phyloP scores from a whole-genome alignment of 257 asterid species.

The Solanum sitiens region DNA sequence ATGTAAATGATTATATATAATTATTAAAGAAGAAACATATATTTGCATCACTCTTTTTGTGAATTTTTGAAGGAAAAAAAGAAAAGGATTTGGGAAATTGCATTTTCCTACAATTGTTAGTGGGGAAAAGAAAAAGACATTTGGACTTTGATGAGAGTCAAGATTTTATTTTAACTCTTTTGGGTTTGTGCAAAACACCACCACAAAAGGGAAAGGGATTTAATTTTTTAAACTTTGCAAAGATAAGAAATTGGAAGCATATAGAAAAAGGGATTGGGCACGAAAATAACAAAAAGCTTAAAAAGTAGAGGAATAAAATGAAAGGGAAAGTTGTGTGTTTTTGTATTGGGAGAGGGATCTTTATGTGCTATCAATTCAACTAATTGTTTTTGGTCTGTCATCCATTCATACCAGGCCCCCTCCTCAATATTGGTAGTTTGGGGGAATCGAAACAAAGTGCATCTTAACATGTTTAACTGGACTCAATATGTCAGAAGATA shows the following conservation, averaged over 20 bases:
- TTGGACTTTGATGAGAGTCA: conserved; percentile 47
- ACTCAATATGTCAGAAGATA: neutral
- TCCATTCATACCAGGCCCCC: conserved; percentile 27
- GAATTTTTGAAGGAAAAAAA: neutral
- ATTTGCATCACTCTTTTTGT: neutral
- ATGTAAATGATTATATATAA: neutral
- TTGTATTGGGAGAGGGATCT: conserved; percentile 23
- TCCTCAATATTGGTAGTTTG: neutral
- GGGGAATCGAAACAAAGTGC: neutral
- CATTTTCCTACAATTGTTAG: conserved; percentile 10
- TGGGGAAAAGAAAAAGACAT: conserved; percentile 36
- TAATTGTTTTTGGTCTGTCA: conserved; percentile 44
- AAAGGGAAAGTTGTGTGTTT: neutral
- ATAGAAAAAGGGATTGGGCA: neutral
- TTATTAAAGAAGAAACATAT: neutral
- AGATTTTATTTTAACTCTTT: conserved; percentile 23
- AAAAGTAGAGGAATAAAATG: neutral
- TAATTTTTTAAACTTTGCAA: neutral
- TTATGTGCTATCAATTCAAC: conserved; percentile 37
- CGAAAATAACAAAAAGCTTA: neutral
- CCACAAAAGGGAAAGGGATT: conserved; percentile 5
- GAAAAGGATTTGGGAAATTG: conserved; percentile 8
- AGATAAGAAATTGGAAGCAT: neutral
- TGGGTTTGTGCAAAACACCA: conserved; percentile 27
- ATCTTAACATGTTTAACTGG: neutral